Percentiles rank a stretch among this genome's conserved stretches.
Evolutionary conservation across 31 red algal genomes (phyloP).

Genomic region (Asparagopsis taxiformis): DNA sequence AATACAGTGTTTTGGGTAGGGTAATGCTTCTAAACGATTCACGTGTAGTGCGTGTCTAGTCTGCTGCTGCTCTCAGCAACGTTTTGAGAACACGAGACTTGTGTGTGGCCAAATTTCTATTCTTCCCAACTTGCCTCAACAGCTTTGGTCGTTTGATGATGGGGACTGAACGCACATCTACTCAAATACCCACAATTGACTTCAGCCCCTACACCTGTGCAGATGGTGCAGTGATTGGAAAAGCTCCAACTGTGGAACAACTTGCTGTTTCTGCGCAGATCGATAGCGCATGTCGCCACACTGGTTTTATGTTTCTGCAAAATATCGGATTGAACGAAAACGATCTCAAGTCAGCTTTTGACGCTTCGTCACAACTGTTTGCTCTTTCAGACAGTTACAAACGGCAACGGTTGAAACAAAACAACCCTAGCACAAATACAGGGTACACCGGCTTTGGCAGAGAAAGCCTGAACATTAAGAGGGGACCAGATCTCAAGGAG

Average conservation of each 20-base stretch:
- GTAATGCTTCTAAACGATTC: too few species aligned
- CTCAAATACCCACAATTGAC: conserved; percentile 16
- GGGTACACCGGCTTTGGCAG: conserved; percentile 11
- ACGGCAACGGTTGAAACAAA: background rate
- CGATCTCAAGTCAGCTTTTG: background rate
- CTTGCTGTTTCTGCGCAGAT: conserved; percentile 5
- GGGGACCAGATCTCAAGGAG: conserved; percentile 15
- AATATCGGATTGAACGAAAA: conserved; percentile 7
- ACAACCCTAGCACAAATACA: background rate
- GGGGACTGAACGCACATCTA: too few species aligned
- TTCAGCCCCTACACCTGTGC: background rate
- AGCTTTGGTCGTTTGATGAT: too few species aligned
- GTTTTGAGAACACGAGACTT: too few species aligned
- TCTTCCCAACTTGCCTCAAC: too few species aligned
- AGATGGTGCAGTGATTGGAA: background rate
- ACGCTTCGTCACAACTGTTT: conserved; percentile 19
- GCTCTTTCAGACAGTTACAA: conserved; percentile 11
- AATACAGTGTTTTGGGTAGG: too few species aligned
- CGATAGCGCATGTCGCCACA: conserved; percentile 9
- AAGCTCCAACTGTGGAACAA: conserved; percentile 4
- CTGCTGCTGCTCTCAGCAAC: too few species aligned
- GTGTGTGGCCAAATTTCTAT: too few species aligned
- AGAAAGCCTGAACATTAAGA: conserved; percentile 24
- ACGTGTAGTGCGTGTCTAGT: too few species aligned
- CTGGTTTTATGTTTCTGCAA: conserved; percentile 30